A percentile compares a stretch with the other conserved stretches of the same genome.
These are phyloP conservation scores for Drosera spatulata DNA, from an alignment of 179 eudicot species.

Conservation along the genomic window DNA sequence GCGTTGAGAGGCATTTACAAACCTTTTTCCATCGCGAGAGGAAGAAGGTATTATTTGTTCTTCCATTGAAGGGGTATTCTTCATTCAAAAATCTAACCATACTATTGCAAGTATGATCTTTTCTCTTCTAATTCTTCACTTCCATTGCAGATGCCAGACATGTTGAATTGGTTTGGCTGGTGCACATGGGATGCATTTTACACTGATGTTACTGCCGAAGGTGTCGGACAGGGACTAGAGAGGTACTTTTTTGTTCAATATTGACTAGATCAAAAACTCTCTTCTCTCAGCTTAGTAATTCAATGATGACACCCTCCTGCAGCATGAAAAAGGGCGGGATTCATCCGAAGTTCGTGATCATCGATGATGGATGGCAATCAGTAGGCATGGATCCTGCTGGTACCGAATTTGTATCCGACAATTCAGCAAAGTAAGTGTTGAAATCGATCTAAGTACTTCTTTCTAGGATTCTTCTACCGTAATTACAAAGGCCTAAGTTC, in stretches of 20 bases:
- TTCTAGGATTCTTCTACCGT: background rate
- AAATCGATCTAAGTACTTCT: background rate
- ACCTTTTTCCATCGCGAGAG: slow-evolving; percentile 74
- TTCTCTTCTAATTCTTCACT: background rate
- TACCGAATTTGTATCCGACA: slow-evolving; percentile 31
- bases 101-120: too few relatives aligned
- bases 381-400: slow-evolving; percentile 59
- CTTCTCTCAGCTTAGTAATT: background rate
- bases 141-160: slow-evolving; percentile 59
- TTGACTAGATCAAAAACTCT: background rate
- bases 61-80: background rate
- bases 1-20: slow-evolving; percentile 63
- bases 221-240: slow-evolving; percentile 53
- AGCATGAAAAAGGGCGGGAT: slow-evolving; percentile 69
- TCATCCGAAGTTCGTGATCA: slow-evolving; percentile 65
- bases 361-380: slow-evolving; percentile 89
- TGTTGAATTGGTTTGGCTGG: slow-evolving; percentile 91
- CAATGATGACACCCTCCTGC: background rate
- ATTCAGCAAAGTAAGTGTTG: slow-evolving; percentile 58
- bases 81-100: too few relatives aligned
- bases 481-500: background rate
- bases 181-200: slow-evolving; percentile 95
- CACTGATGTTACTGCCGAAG: slow-evolving; percentile 61
- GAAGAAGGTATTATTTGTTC: slow-evolving; percentile 34
- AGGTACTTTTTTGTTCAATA: slow-evolving; percentile 22